Conservation (phyloP, 176 grass and related monocot genomes). For the Juncus inflexus region DNA sequence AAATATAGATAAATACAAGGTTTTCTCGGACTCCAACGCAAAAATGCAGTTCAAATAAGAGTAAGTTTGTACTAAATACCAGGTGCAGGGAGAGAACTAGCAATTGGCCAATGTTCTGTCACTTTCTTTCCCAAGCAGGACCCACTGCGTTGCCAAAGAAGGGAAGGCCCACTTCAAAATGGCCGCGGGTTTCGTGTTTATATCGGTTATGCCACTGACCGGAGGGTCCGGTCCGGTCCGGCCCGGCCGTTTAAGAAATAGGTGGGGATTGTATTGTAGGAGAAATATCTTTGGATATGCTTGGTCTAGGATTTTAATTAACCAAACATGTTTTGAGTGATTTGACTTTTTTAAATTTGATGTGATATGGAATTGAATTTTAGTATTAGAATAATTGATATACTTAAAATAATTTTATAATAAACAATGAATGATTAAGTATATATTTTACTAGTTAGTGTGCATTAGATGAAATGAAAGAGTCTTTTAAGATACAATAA, state of each 20-base stretch:
- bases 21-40: no score
- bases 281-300: neutral
- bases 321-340: neutral
- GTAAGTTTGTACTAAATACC: neutral
- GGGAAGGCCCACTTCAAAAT: constrained; percentile 20
- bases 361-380: neutral
- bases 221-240: neutral
- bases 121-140: constrained; percentile 21
- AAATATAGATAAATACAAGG: no score
- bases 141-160: constrained; percentile 21
- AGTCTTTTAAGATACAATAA: no score
- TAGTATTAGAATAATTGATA: no score
- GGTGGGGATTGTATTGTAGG: neutral
- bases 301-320: neutral
- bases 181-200: constrained; percentile 1
- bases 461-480: no score
- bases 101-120: constrained; percentile 18
- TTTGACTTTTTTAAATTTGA: neutral
- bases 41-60: no score
- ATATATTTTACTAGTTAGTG: no score
- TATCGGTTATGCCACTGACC: constrained; percentile 25
- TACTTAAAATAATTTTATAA: no score
- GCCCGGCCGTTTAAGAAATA: no score
- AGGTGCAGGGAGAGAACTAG: neutral
- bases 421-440: no score